Evolutionary conservation across 2,329 filamentous ascomycete genomes (phyloP).

Genomic region (Balansia obtecta): DNA sequence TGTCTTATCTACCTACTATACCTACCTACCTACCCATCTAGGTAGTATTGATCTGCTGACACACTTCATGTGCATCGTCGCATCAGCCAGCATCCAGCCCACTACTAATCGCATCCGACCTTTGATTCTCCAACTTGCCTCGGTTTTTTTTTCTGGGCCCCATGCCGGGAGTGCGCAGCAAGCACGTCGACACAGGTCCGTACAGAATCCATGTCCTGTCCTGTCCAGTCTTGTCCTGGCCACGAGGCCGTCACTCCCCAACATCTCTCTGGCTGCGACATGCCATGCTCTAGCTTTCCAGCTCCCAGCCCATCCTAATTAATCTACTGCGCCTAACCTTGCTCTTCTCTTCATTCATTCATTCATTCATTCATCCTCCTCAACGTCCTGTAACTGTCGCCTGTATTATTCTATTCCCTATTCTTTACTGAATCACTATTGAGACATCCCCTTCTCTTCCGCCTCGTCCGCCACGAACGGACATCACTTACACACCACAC

Average conservation of each 20-base stretch:
- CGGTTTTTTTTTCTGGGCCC: not conserved
- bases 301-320: not conserved
- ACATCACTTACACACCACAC: not conserved
- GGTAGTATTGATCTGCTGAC: too few species aligned
- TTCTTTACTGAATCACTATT: not conserved
- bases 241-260: not conserved
- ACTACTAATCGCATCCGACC: not conserved
- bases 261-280: not conserved
- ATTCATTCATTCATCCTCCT: not conserved
- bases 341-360: not conserved
- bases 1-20: too few species aligned
- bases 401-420: not conserved
- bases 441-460: not conserved
- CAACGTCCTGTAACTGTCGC: not conserved
- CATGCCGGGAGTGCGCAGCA: not conserved
- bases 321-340: not conserved
- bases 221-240: too few species aligned
- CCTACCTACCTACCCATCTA: not conserved
- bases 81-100: conserved; percentile 1
- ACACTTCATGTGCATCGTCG: too few species aligned
- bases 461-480: not conserved
- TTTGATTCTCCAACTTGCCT: not conserved
- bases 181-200: too few species aligned
- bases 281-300: not conserved
- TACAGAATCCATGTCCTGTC: too few species aligned